Percentiles rank a stretch among this genome's conserved stretches.
Conservation (phyloP, 2,329 filamentous ascomycete genomes). For the Graphium sp. region DNA sequence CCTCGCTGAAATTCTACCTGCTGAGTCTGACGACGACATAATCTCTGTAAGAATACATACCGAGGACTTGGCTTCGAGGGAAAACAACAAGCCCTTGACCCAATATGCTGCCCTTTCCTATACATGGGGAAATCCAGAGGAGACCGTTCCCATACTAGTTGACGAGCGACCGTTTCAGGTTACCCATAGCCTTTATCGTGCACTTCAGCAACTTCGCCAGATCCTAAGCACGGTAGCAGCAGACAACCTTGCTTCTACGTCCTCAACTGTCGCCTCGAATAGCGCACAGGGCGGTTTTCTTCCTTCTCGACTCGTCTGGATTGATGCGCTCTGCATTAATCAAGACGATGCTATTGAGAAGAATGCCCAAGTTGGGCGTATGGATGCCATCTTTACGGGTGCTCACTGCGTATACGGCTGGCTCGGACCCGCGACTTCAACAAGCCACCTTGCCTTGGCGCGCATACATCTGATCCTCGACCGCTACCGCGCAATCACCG, state of each 20-base stretch:
- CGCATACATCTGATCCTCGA: slow-evolving; percentile 6
- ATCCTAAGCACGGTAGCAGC: slow-evolving; percentile 6
- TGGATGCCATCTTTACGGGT: slow-evolving; percentile 9
- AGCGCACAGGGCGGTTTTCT: slow-evolving; percentile 1
- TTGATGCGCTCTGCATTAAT: slow-evolving; percentile 11
- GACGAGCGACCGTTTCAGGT: slow-evolving; percentile 8
- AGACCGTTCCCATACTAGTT: slow-evolving; percentile 7
- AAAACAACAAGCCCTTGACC: slow-evolving; percentile 2
- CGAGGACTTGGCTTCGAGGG: slow-evolving; percentile 1
- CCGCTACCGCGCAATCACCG: slow-evolving; percentile 4
- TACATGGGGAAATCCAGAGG: slow-evolving; percentile 10
- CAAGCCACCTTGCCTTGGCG: slow-evolving; percentile 4
- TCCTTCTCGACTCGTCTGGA: slow-evolving; percentile 9
- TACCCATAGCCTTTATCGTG: slow-evolving; percentile 12
- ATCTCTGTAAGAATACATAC: slow-evolving; percentile 1
- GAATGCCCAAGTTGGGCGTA: slow-evolving; percentile 9
- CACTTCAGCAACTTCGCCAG: slow-evolving; percentile 10
- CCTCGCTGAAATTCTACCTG: slow-evolving; percentile 6
- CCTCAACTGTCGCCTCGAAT: background rate
- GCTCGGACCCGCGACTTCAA: slow-evolving; percentile 5
- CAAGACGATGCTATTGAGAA: slow-evolving; percentile 10
- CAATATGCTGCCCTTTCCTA: slow-evolving; percentile 12
- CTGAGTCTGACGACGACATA: background rate
- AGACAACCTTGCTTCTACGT: too few relatives aligned
- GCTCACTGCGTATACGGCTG: slow-evolving; percentile 7